A percentile compares a stretch with the other conserved stretches of the same genome.
phyloP scores from a whole-genome alignment of 257 asterid species.

The Solanum peruvianum region DNA sequence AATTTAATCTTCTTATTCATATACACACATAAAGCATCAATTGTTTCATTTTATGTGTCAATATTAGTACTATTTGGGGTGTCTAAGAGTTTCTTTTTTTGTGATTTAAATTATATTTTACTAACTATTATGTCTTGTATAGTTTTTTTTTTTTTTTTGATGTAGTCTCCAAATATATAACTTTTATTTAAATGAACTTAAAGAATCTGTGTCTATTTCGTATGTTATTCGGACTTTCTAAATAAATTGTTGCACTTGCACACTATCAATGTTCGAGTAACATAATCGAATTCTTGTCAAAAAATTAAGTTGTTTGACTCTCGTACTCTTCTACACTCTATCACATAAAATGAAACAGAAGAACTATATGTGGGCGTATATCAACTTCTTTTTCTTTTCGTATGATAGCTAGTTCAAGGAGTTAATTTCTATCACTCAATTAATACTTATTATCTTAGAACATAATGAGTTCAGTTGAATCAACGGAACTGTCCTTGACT shows the following conservation, averaged over 20 bases:
- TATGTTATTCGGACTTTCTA: too few species aligned
- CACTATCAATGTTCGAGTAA: not conserved
- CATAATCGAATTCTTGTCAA: not conserved
- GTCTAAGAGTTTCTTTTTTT: not conserved
- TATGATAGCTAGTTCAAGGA: not conserved
- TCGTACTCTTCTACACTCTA: not conserved
- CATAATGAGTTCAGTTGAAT: not conserved
- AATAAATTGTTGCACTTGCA: too few species aligned
- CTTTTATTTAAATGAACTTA: too few species aligned
- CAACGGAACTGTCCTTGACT: not conserved
- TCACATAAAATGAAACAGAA: not conserved
- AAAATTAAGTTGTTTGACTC: not conserved
- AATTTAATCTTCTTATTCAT: not conserved
- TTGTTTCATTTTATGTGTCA: not conserved
- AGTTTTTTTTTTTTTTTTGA: too few species aligned
- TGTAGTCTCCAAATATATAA: too few species aligned
- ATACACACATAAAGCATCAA: not conserved
- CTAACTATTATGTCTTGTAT: too few species aligned
- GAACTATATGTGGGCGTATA: not conserved
- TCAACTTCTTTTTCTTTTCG: not conserved
- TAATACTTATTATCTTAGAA: too few species aligned
- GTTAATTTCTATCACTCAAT: not conserved
- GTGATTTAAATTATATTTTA: not conserved
- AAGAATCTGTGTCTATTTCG: too few species aligned
- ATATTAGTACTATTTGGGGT: not conserved